Conservation (phyloP, 2,329 filamentous ascomycete genomes). For the Didymella sp. region DNA sequence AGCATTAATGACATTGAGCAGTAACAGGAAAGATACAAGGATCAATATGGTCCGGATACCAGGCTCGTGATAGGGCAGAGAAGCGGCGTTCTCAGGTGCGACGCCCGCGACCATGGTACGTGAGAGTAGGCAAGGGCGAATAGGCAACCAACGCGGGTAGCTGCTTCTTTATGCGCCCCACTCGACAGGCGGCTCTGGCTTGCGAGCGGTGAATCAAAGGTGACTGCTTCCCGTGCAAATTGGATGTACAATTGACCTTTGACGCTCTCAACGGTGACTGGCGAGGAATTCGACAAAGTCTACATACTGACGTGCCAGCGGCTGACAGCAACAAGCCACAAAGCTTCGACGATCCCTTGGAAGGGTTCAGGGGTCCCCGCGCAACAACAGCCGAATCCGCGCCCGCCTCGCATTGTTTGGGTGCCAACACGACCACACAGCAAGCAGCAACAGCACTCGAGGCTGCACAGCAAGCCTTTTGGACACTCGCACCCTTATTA, state of each 20-base stretch:
- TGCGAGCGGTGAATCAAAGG: conserved; percentile 13
- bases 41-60: conserved; percentile 65
- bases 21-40: conserved; percentile 66
- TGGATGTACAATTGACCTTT: conserved; percentile 1
- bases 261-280: conserved; percentile 16
- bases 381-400: conserved; percentile 41
- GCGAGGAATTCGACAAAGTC: conserved; percentile 1
- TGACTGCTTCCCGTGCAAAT: neutral
- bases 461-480: conserved; percentile 12
- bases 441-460: conserved; percentile 23
- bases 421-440: conserved; percentile 37
- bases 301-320: conserved; percentile 18
- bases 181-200: conserved; percentile 12
- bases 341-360: conserved; percentile 16
- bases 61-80: conserved; percentile 68
- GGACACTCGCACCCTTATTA: conserved; percentile 27
- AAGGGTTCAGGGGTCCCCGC: conserved; percentile 27
- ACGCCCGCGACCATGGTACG: conserved; percentile 26
- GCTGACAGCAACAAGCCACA: conserved; percentile 21
- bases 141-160: conserved; percentile 12
- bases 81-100: conserved; percentile 31
- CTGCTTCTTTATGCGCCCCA: conserved; percentile 19
- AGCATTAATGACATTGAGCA: conserved; percentile 66
- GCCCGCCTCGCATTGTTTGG: conserved; percentile 43
- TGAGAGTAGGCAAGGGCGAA: conserved; percentile 28